Percentiles rank a stretch among this genome's conserved stretches.
These are phyloP conservation scores for Parathielavia appendiculata DNA, from an alignment of 495 filamentous ascomycete genomes.

Conservation along the genomic window DNA sequence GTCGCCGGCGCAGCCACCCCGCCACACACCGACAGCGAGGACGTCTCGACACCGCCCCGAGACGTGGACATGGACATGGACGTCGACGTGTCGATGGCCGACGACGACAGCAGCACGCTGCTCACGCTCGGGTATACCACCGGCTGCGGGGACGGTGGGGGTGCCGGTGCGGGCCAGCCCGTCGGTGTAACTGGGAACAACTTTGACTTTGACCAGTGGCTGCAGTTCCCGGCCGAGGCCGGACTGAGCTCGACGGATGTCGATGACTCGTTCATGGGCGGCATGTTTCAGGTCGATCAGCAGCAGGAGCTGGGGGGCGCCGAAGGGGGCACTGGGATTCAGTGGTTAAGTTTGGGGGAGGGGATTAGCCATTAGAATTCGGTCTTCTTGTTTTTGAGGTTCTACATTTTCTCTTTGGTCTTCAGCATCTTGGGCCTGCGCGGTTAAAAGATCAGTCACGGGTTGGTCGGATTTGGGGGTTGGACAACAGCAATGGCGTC, in stretches of 20 bases:
- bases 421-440: background rate
- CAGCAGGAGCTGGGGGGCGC: background rate
- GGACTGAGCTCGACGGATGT: slow-evolving; percentile 17
- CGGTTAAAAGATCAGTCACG: background rate
- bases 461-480: background rate
- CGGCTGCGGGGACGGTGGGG: background rate
- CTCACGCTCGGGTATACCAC: background rate
- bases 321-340: background rate
- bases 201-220: slow-evolving; percentile 44
- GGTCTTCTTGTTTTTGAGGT: background rate
- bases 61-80: slow-evolving; percentile 10
- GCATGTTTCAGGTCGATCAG: slow-evolving; percentile 14
- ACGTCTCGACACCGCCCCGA: slow-evolving; percentile 29
- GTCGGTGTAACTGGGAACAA: slow-evolving; percentile 12
- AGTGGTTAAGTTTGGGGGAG: slow-evolving; percentile 6
- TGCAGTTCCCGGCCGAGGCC: slow-evolving; percentile 40
- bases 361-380: slow-evolving; percentile 6
- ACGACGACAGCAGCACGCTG: background rate
- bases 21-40: slow-evolving; percentile 24
- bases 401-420: background rate
- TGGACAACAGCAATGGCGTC: slow-evolving; percentile 3
- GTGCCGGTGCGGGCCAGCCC: background rate
- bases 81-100: background rate
- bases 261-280: slow-evolving; percentile 24
- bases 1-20: slow-evolving; percentile 4